Conservation (phyloP, 768 basidiomycete species). For the Amanita polypyramis region DNA sequence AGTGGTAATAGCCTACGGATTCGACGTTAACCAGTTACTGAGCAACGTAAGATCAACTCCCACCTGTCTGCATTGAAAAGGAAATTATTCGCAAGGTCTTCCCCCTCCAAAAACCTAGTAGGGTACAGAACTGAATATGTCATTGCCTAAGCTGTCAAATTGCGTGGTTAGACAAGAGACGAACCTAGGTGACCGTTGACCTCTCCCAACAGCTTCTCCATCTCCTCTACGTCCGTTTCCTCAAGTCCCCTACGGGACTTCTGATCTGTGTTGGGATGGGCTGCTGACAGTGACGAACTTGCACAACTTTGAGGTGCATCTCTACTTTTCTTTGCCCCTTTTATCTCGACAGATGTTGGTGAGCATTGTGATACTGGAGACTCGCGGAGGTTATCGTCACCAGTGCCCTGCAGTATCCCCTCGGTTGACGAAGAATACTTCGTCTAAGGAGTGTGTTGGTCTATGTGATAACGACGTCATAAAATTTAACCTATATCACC, state of each 20-base stretch:
- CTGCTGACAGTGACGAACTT: not conserved
- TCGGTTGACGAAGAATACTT: constrained; percentile 30
- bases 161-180: constrained; percentile 11
- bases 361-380: constrained; percentile 15
- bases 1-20: constrained; percentile 53
- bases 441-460: constrained; percentile 21
- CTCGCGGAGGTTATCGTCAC: constrained; percentile 27
- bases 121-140: constrained; percentile 64
- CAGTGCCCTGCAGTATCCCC: constrained; percentile 34
- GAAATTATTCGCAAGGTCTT: constrained; percentile 88
- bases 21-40: not conserved
- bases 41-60: constrained; percentile 9
- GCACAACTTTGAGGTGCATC: constrained; percentile 14
- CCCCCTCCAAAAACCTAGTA: constrained; percentile 83
- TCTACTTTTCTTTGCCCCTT: constrained; percentile 20
- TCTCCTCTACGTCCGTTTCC: constrained; percentile 76
- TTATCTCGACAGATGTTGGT: constrained; percentile 16
- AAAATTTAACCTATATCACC: constrained; percentile 34
- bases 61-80: constrained; percentile 83
- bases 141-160: constrained; percentile 1
- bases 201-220: constrained; percentile 74
- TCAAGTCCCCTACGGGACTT: constrained; percentile 40
- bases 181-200: constrained; percentile 81
- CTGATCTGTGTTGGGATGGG: not conserved
- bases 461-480: constrained; percentile 8